phyloP scores from a whole-genome alignment of 352 stramenopile species.

The Pilasporangium apinafurcum region DNA sequence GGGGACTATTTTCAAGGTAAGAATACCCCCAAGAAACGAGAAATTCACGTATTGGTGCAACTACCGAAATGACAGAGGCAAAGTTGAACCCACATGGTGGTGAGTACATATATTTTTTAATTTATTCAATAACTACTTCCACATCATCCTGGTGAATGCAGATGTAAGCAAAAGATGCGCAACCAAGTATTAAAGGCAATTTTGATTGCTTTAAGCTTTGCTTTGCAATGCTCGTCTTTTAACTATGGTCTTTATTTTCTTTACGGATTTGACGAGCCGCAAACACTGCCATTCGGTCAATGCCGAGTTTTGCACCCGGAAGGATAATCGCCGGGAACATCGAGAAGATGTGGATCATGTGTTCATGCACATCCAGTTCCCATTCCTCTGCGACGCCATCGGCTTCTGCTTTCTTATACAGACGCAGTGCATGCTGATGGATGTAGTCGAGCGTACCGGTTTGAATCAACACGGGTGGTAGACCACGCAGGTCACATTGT shows the following conservation, averaged over 20 bases:
- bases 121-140: too few relatives aligned
- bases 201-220: too few relatives aligned
- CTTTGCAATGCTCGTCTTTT: too few relatives aligned
- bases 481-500: constrained; percentile 19
- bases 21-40: too few relatives aligned
- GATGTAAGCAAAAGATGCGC: too few relatives aligned
- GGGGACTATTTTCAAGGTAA: too few relatives aligned
- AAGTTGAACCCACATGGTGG: too few relatives aligned
- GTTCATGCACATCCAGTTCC: constrained; percentile 18
- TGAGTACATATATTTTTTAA: too few relatives aligned
- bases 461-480: constrained; percentile 28
- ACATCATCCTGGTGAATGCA: too few relatives aligned
- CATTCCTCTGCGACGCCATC: constrained; percentile 12
- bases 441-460: constrained; percentile 15
- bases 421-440: constrained; percentile 17
- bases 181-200: too few relatives aligned
- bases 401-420: constrained; percentile 16
- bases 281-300: constrained; percentile 13
- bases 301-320: constrained; percentile 13
- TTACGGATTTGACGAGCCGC: constrained; percentile 6
- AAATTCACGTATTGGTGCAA: too few relatives aligned
- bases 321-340: constrained; percentile 22
- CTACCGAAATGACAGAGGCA: too few relatives aligned
- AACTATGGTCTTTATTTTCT: not conserved
- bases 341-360: constrained; percentile 25